Conservation (phyloP, 2,329 filamentous ascomycete genomes). For the Ascochyta viciae-villosae region DNA sequence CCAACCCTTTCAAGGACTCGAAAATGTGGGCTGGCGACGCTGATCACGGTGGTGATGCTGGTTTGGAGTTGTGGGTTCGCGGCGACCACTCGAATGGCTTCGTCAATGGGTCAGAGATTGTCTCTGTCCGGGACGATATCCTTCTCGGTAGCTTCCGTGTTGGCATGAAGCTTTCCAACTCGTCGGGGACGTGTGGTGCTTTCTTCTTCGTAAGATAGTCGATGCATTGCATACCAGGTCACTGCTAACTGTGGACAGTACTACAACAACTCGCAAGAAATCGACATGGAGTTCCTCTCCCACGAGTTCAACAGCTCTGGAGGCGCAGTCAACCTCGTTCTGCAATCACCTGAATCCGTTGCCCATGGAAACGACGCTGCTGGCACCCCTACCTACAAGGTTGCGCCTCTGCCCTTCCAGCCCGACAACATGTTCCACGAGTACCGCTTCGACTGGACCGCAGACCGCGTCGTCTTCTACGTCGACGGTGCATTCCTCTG, state of each 20-base stretch:
- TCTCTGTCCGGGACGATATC: conserved; percentile 66
- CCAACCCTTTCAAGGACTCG: conserved; percentile 57
- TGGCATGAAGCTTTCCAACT: conserved; percentile 67
- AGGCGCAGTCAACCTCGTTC: conserved; percentile 74
- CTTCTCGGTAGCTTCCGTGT: conserved; percentile 74
- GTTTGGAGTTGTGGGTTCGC: conserved; percentile 49
- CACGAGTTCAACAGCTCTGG: conserved; percentile 65
- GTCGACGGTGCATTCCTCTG: conserved; percentile 67
- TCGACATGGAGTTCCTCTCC: conserved; percentile 82
- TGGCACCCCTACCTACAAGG: conserved; percentile 64
- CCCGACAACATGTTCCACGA: conserved; percentile 73
- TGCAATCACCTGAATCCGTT: conserved; percentile 70
- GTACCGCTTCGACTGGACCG: conserved; percentile 79
- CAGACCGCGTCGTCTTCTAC: conserved; percentile 70
- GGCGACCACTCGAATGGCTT: conserved; percentile 54
- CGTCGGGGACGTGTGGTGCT: conserved; percentile 74
- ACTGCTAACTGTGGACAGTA: conserved; percentile 60
- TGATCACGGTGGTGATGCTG: conserved; percentile 51
- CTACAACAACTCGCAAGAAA: conserved; percentile 79
- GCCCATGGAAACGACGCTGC: conserved; percentile 68
- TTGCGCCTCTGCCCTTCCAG: conserved; percentile 68
- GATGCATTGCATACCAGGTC: background rate
- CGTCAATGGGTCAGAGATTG: conserved; percentile 70
- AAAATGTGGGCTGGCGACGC: conserved; percentile 56
- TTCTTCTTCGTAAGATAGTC: conserved; percentile 73